Base-by-base conservation (phyloP, 345 rosid genomes). In the Garcia nutans region DNA sequence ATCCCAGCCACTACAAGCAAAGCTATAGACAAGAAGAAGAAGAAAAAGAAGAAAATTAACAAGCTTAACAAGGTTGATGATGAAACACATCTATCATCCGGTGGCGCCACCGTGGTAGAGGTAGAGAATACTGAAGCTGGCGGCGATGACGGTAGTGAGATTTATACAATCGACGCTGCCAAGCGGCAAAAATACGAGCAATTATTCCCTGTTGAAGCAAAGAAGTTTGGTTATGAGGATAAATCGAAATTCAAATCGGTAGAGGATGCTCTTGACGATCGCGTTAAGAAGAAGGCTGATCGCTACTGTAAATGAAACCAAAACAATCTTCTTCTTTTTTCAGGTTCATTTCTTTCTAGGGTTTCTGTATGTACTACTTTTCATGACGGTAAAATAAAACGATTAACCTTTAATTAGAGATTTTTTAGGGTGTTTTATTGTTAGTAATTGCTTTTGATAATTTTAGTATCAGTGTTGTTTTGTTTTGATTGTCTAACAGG, bases 201-300 rank as follows among this genome's bases (percentile, higher is more conserved):
- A 83, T 84, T 94, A 10, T 94, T 94, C 67, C 98, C 96, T 7
- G 98, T 94, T 65, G 97, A 94, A 84, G 77, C 97, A 8, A 91
- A 85, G 84, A 94, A 82, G 79, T 94, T 94, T 76, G 84, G 93
- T 8, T 94, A 92, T 84, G 80, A 88, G 52, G 88, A 93, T 11
- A 87, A 94, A 81, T 50, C 85, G 33, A 79, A 74, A 60, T 77
- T 85, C 60, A 88, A 84, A 56, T 75, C 90, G 1, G 87, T 89
- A 1, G 98, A 86, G 80, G 85, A 91, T 19, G 97, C 95, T 55
- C 94, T 94, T n/a, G 97, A 94, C 54, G 98, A 94, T 77, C 97
- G 97, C 20, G 97, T 92, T 64, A 89, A 91, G 89, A 94, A 92
- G 88, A 94, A 94, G 85, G 98, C 97, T 0, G 97, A 92, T 75